Evolutionary conservation across 345 rosid species (phyloP).

Genomic region (Pistacia atlantica): DNA sequence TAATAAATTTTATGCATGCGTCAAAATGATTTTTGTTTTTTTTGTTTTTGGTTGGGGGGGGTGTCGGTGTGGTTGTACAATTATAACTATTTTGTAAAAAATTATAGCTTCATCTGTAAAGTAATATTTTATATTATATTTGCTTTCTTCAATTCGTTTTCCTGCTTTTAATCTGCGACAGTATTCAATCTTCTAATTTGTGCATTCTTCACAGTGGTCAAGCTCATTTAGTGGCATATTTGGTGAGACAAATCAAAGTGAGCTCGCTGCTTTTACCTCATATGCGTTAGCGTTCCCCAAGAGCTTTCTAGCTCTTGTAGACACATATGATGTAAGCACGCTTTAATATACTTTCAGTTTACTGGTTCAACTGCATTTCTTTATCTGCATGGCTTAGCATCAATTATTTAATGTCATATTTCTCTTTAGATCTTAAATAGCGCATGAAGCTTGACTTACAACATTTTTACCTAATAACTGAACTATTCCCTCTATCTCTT

Average conservation of each 20-base stretch:
- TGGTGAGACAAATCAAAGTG: conserved; percentile 92
- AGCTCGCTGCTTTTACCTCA: conserved; percentile 89
- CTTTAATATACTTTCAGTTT: conserved; percentile 5
- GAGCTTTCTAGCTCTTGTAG: conserved; percentile 85
- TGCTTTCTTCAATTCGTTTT: not conserved
- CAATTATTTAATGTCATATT: not conserved
- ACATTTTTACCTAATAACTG: not conserved
- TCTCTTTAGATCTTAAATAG: not conserved
- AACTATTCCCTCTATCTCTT: not conserved
- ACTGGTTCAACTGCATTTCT: not conserved
- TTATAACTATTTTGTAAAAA: not conserved
- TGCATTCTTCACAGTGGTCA: conserved; percentile 56
- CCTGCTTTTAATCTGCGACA: conserved; percentile 4
- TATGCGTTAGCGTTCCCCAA: conserved; percentile 94
- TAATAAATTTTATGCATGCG: conserved; percentile 33
- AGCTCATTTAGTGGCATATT: conserved; percentile 51
- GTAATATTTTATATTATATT: not conserved
- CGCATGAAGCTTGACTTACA: not conserved
- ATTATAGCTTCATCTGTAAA: not conserved
- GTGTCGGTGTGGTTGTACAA: no score
- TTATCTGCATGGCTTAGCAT: not conserved
- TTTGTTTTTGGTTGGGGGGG: not conserved
- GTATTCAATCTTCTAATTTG: not conserved
- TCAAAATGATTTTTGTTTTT: not conserved
- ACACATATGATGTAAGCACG: conserved; percentile 84